These are phyloP conservation scores for Monosporascus sp. DNA, from an alignment of 2,329 filamentous ascomycete genomes.

Conservation along the genomic window DNA sequence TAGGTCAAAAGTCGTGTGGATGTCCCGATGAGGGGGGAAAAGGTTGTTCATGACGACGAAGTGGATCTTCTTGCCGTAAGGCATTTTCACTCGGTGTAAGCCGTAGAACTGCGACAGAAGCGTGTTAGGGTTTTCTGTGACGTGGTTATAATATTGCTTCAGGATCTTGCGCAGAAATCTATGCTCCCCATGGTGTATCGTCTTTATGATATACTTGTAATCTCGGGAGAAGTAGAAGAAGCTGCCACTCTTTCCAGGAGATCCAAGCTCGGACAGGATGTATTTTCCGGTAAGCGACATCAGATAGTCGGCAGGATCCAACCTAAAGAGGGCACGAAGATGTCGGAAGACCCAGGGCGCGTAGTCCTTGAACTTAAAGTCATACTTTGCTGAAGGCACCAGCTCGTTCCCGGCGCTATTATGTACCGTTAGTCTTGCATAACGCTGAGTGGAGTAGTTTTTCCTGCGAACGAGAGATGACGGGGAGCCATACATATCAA, in stretches of 20 bases:
- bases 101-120: slow-evolving; percentile 97
- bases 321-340: slow-evolving; percentile 77
- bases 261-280: slow-evolving; percentile 93
- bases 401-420: slow-evolving; percentile 87
- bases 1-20: slow-evolving; percentile 93
- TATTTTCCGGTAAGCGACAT: slow-evolving; percentile 99
- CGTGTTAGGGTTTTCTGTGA: slow-evolving; percentile 90
- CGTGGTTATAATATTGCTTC: slow-evolving; percentile 90
- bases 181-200: slow-evolving; percentile 92
- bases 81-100: slow-evolving; percentile 94
- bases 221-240: slow-evolving; percentile 99
- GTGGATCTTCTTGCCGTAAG: slow-evolving; percentile 96
- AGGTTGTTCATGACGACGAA: slow-evolving; percentile 99
- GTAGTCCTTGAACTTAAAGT: slow-evolving; percentile 99
- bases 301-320: slow-evolving; percentile 95
- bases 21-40: slow-evolving; percentile 94
- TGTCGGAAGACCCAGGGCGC: slow-evolving; percentile 99
- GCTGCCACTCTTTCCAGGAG: slow-evolving; percentile 95
- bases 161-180: slow-evolving; percentile 80
- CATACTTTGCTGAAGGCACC: slow-evolving; percentile 96
- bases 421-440: slow-evolving; percentile 27
- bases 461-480: not conserved
- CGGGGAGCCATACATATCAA: slow-evolving; percentile 73
- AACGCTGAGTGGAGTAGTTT: not conserved
- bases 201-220: slow-evolving; percentile 99